phyloP scores from a whole-genome alignment of 768 basidiomycete genomes.

The Phanerochaete sordida region DNA sequence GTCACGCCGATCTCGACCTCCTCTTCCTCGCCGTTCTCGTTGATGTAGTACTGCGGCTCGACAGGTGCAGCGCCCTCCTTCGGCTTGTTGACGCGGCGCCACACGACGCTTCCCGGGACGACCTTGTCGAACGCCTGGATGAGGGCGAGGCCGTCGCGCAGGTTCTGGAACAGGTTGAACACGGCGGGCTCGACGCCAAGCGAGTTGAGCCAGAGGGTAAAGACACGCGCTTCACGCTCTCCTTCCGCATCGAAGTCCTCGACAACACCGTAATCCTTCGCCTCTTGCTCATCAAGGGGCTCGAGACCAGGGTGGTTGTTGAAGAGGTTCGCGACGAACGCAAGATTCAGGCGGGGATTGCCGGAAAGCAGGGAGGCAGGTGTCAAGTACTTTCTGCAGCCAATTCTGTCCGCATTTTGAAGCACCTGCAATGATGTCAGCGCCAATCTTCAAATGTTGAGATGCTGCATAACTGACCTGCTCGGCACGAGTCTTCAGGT shows the following conservation, averaged over 20 bases:
- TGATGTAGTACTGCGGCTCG: conserved; percentile 15
- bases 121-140: conserved; percentile 98
- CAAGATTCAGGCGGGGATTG: conserved; percentile 95
- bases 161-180: conserved; percentile 93
- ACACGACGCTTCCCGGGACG: conserved; percentile 85
- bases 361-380: conserved; percentile 88
- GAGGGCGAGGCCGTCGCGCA: conserved; percentile 88
- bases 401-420: conserved; percentile 90
- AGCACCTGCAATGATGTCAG: conserved; percentile 50
- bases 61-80: conserved; percentile 55
- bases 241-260: conserved; percentile 99
- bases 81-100: conserved; percentile 95
- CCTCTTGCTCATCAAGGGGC: conserved; percentile 91
- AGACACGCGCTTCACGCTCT: conserved; percentile 96
- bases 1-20: conserved; percentile 81
- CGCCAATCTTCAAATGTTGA: not conserved
- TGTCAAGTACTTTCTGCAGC: conserved; percentile 94
- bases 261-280: conserved; percentile 82
- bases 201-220: conserved; percentile 97
- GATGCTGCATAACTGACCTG: conserved; percentile 38
- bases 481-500: conserved; percentile 83
- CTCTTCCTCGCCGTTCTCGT: conserved; percentile 64
- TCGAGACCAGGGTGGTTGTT: conserved; percentile 95
- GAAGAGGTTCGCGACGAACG: conserved; percentile 98
- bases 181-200: conserved; percentile 95